Base-by-base conservation (phyloP, 805 yeast genomes). In the Saccharomycopsis selenospora region DNA sequence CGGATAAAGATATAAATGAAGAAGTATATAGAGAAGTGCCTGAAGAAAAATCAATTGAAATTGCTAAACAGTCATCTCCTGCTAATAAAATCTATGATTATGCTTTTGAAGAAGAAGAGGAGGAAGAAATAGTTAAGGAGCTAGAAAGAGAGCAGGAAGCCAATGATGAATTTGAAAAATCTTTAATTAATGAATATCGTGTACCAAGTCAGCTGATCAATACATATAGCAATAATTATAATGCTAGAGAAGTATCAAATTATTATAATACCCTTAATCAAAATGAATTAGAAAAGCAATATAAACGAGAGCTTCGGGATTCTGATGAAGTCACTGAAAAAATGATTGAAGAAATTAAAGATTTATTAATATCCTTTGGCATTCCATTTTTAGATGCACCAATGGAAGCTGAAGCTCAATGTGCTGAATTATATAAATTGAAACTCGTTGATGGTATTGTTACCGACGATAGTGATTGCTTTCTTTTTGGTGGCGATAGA, bases 361-460 rank as follows among this genome's bases (percentile, higher is more conserved):
- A 89, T 54, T 69, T 93, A 38, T 68, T 93, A 6, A 76, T 84
- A 25, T 66, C 91, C 47, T 93, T 93, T 70, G 99, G 99, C 1
- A 85, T 93, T 3, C 99, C 99, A 0, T 93, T 79, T 56, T 75
- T 93, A 7, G 86, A 95, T 0, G 97, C 99, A 0, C 99, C 99
- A 1, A 88, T 88, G 90, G 99, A 93, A 65, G 99, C 99, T 1
- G 99, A 93, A 66, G 98, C 99, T 0, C 99, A 93, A 60, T 93
- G 99, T 66, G 96, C 96, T 0, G 86, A 83, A 55, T 66, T 93
- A 4, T 64, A 79, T 36, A 60, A 64, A n/a, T 63, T 89, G 20
- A 77, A 75, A 0, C 68, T 93, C 17, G 96, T 91, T 3, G 98
- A 93, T 64, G 99, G 99, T 0, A 83, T 93, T 4, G 82, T 93